Evolutionary conservation across 352 stramenopile genomes (phyloP).

Genomic region (Globisporangium okanoganense): DNA sequence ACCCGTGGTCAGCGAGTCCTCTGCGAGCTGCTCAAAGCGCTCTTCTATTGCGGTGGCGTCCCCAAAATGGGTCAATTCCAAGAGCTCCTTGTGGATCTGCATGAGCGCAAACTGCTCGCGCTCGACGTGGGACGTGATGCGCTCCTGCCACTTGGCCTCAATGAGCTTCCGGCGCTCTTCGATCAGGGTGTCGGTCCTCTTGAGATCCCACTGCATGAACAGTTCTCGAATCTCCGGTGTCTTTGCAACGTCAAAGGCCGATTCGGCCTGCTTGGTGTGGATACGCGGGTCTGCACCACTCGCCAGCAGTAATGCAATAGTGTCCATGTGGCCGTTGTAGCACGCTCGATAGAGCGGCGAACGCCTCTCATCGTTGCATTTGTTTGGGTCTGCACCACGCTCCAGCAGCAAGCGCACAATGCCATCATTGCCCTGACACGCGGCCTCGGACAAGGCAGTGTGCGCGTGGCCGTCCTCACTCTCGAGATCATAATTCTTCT

Average conservation of each 20-base stretch:
- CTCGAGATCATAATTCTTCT: constrained; percentile 88
- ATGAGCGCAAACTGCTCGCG: constrained; percentile 78
- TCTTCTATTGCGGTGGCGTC: constrained; percentile 48
- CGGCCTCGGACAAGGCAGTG: constrained; percentile 83
- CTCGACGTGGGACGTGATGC: constrained; percentile 84
- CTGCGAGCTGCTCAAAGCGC: constrained; percentile 62
- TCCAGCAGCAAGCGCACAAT: constrained; percentile 71
- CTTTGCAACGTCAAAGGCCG: constrained; percentile 86
- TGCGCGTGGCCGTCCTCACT: constrained; percentile 82
- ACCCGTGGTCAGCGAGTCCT: constrained; percentile 58
- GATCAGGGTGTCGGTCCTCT: constrained; percentile 63
- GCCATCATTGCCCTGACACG: constrained; percentile 74
- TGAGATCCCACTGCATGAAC: constrained; percentile 68
- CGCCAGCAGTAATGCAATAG: constrained; percentile 59
- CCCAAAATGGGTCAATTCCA: constrained; percentile 42
- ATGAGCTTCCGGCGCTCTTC: constrained; percentile 63
- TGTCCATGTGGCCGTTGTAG: constrained; percentile 84
- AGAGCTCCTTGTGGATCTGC: constrained; percentile 78
- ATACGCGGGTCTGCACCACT: constrained; percentile 71
- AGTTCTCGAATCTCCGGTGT: constrained; percentile 50
- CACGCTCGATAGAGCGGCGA: constrained; percentile 80
- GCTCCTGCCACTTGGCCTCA: constrained; percentile 75
- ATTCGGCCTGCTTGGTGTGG: constrained; percentile 71
- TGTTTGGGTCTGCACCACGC: constrained; percentile 82
- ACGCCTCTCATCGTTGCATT: constrained; percentile 77